Evolutionary conservation across 768 basidiomycete species (phyloP), one percentile per base, ranked within the genome.

Genomic region (Xerocomellus chrysenteron): DNA sequence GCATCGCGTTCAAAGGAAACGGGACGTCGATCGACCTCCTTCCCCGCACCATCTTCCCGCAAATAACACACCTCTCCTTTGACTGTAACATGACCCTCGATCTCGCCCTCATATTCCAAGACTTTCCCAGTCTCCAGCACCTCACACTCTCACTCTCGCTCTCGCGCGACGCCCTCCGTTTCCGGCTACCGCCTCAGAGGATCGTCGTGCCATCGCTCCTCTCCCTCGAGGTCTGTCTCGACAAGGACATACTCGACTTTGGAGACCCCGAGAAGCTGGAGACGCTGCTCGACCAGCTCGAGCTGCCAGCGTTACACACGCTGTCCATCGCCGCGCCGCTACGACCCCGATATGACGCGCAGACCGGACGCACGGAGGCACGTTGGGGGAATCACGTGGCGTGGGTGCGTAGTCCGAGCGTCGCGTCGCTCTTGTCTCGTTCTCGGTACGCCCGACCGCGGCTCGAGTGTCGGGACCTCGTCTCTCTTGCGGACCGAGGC

Each of bases 11-110:
- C 52, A 24, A 54, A 1, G 66, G 69, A 21, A 26, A 49, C 16
- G 62, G 40, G 28, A 32, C 54, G 6, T 50, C 59, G 2, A 54
- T 53, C 42, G 19, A 53, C 43, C 35, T 66, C 49, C 26, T 73
- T 33, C 61, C 71, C 1, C 63, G 33, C 12, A 11, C 36, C 45
- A 19, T 65, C 32, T 57, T 58, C 2, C 33, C 56, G 4, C 65
- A 67, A 12, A 57, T 70, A 41, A 65, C 69, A 2, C 57, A 61
- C 49, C 69, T 70, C 45, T 53, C 61, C 26, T 42, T 68, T 13
- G 61, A 69, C 42, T 65, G 62, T 19, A 19, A 43, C 41, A 45
- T 53, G 50, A 43, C 55, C 24, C 63, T 65, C 50, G 65, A 70
- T 37, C 56, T 68, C 33, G 45, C 53, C 24, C 32, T 41, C 19